A percentile compares a stretch with the other conserved stretches of the same genome.
Conservation (phyloP, 2,329 filamentous ascomycete genomes). For the Alternaria conjuncta region DNA sequence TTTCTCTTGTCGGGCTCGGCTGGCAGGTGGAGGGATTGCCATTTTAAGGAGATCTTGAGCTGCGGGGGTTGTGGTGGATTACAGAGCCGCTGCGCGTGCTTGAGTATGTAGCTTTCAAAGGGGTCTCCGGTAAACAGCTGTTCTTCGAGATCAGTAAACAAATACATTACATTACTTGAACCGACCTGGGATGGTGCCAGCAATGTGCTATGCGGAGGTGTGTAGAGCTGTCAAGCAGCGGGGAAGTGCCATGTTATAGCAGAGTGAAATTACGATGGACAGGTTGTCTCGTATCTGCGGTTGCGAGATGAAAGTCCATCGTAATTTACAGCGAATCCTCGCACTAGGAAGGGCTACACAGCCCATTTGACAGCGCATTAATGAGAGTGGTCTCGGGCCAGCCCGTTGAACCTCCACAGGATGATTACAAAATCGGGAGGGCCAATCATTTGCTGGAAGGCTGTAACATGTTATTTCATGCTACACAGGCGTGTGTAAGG, state of each 20-base stretch:
- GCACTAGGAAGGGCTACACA: neutral
- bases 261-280: constrained; percentile 14
- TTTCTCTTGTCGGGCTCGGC: constrained; percentile 27
- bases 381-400: constrained; percentile 12
- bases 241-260: constrained; percentile 7
- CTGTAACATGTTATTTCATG: neutral
- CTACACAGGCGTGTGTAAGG: neutral
- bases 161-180: constrained; percentile 32
- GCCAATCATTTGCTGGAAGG: neutral
- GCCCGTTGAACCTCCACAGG: neutral
- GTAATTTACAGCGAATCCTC: constrained; percentile 8
- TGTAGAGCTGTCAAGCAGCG: neutral
- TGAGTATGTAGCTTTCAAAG: constrained; percentile 30
- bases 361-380: constrained; percentile 13
- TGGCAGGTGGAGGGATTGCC: constrained; percentile 18
- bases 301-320: constrained; percentile 11
- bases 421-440: neutral
- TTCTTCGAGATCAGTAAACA: constrained; percentile 30
- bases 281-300: neutral
- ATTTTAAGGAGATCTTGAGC: constrained; percentile 27
- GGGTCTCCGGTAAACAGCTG: constrained; percentile 27
- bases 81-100: constrained; percentile 44
- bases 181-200: neutral
- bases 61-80: constrained; percentile 26
- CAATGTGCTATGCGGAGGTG: neutral